Evolutionary conservation across 148 eudicot genomes (phyloP).

Genomic region (Fagopyrum esculentum): DNA sequence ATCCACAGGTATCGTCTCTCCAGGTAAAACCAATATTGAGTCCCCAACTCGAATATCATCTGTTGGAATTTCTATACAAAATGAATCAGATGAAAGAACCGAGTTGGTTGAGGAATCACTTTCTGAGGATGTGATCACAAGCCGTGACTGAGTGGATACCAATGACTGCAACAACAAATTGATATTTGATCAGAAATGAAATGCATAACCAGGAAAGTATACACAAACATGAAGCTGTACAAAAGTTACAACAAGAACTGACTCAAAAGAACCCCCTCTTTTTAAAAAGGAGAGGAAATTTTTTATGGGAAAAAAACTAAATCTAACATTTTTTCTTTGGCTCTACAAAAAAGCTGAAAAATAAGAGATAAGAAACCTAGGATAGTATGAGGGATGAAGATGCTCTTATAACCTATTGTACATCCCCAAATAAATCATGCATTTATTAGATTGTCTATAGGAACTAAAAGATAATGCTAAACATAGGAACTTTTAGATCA

Average conservation of each 20-base stretch:
- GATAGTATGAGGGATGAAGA: no score
- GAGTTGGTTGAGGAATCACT: slow-evolving; percentile 36
- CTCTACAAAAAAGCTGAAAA: no score
- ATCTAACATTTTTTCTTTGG: no score
- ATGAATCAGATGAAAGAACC: slow-evolving; percentile 71
- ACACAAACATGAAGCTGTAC: not conserved
- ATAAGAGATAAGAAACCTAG: no score
- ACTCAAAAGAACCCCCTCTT: not conserved
- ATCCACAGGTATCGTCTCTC: slow-evolving; percentile 92
- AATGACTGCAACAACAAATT: slow-evolving; percentile 52
- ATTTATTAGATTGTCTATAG: no score
- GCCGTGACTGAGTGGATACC: slow-evolving; percentile 77
- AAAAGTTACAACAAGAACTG: not conserved
- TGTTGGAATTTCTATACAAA: slow-evolving; percentile 80
- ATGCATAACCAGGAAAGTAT: not conserved
- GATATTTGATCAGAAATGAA: slow-evolving; percentile 17
- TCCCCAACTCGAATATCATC: slow-evolving; percentile 88
- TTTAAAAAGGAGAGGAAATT: no score
- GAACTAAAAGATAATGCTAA: not conserved
- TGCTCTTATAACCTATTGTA: no score
- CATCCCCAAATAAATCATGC: no score
- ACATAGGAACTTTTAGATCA: not conserved
- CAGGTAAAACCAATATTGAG: slow-evolving; percentile 80
- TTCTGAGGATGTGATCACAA: slow-evolving; percentile 73
- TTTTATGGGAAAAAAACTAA: no score